phyloP scores from a whole-genome alignment of 768 basidiomycete species.

The Cystofilobasidium capitatum region DNA sequence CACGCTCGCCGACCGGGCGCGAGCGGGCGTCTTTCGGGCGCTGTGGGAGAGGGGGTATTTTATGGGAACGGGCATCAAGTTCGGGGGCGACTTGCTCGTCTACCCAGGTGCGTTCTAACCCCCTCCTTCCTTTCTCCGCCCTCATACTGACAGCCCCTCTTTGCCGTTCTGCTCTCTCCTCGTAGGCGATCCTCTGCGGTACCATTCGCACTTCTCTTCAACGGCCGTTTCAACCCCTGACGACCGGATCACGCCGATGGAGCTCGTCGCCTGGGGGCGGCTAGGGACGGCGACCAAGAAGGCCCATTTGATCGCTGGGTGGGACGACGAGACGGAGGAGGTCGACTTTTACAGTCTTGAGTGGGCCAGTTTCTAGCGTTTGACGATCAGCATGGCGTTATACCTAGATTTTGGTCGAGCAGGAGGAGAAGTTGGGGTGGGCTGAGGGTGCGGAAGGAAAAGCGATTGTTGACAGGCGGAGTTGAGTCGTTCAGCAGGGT shows the following conservation, averaged over 20 bases:
- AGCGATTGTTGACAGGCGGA: too few relatives aligned
- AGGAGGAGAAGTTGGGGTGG: background rate
- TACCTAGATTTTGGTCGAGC: background rate
- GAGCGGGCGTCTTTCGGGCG: constrained; percentile 67
- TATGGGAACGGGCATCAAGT: constrained; percentile 82
- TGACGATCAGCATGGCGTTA: background rate
- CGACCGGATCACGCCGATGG: constrained; percentile 66
- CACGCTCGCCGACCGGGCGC: constrained; percentile 56
- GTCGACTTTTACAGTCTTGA: constrained; percentile 41
- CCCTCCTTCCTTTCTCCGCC: background rate
- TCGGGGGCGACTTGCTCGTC: constrained; percentile 90
- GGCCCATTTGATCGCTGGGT: constrained; percentile 79
- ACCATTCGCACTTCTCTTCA: constrained; percentile 91
- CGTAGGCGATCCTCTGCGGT: constrained; percentile 81
- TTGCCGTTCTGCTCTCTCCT: constrained; percentile 44
- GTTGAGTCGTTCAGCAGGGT: too few relatives aligned
- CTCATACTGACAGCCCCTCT: constrained; percentile 59
- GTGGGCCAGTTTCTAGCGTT: constrained; percentile 41
- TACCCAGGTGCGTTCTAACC: constrained; percentile 68
- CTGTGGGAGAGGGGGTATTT: constrained; percentile 76
- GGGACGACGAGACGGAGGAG: constrained; percentile 51
- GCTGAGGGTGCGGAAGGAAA: background rate
- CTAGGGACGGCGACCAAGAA: constrained; percentile 97
- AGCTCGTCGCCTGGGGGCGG: constrained; percentile 89
- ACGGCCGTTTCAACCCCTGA: constrained; percentile 58